Evolutionary conservation across 768 basidiomycete genomes (phyloP), one percentile per base, ranked within the genome.

Genomic region (Lanmaoa rubissima): DNA sequence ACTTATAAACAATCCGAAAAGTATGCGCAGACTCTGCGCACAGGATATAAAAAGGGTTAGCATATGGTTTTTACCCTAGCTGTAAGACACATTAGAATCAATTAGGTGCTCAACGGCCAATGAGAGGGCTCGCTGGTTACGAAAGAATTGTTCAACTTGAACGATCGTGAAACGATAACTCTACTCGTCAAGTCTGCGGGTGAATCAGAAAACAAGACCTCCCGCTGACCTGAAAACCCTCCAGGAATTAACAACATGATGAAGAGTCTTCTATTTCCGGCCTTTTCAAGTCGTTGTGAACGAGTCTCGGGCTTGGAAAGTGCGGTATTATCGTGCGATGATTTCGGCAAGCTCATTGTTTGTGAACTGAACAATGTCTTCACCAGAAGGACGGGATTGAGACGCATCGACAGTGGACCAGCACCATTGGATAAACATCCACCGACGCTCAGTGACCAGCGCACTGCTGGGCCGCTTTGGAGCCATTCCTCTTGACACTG

Each of bases 361-460:
- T n/a, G 49, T 54, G 31, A 64, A 64, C 4, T 19, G 5, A 32
- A 43, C 55, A 4, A 78, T 71, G 26, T 74, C 72, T 8, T 55
- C 58, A 5, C 63, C 57, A 16, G 64, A 64, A 19, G 77, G 77
- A 35, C 78, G 66, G 4, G 49, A 48, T 8, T 24, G 63, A 59
- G 34, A 62, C 57, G 35, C 10, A 66, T 61, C 42, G 40, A 65
- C 68, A 46, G 70, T 71, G 11, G 60, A 61, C 61, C 61, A 61
- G 5, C 61, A 61, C 44, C 39, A 13, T 3, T 57, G 61, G 14
- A 62, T 51, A 12, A 57, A 50, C 44, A 13, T 53, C 61, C 61
- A 61, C 8, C 51, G 51, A 44, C 35, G 48, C 11, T 62, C 61
- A 9, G 54, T 61, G 19, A 61, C 44, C 14, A 43, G 9, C 9